Evolutionary conservation across 148 eudicot species (phyloP), one percentile per base, ranked within the genome.

Genomic region (Salicornia ramosissima): DNA sequence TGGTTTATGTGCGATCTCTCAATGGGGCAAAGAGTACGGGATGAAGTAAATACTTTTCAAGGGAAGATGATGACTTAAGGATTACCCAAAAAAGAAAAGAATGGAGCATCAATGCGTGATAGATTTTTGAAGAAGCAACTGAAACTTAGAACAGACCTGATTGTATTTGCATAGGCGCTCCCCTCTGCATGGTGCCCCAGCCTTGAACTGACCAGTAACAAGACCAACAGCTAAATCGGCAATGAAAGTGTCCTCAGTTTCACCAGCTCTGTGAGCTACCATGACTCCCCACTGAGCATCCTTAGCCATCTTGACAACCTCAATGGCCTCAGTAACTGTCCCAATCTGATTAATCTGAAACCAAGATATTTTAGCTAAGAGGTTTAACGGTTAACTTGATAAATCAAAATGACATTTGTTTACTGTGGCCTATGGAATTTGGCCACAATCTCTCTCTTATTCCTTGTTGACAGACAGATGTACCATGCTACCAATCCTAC

Each of bases 161-260:
- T 94, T 94, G 76, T 94, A 94, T 79, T 94, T 94, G 72, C 92
- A 87, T 22, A 94, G 71, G 50, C 97, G 91, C 83, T 94, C 98
- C 68, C 97, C 98, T 76, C 98, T 85, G 80, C 96, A 88, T 46
- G 97, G 98, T 31, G 98, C 98, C 36, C 98, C 98, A 13, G 97
- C 92, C 86, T 90, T 90, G 70, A 94, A 84, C 82, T 88, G 98
- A 73, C 96, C 88, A 10, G 96, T 81, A 63, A 87, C 86, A 43
- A 94, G 88, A 74, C 96, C 98, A 40, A 90, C 98, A 24, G 92
- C 82, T 24, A 94, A 77, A 83, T 94, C 98, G 24, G 98, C 90
- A 70, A 94, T 86, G 81, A 90, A 94, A 60, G 96, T 79, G 67
- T 94, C 97, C 70, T 86, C 97, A 13, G 97, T 94, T 80, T 94